phyloP scores from a whole-genome alignment of 495 filamentous ascomycete genomes.

The Penicillium subrubescens region DNA sequence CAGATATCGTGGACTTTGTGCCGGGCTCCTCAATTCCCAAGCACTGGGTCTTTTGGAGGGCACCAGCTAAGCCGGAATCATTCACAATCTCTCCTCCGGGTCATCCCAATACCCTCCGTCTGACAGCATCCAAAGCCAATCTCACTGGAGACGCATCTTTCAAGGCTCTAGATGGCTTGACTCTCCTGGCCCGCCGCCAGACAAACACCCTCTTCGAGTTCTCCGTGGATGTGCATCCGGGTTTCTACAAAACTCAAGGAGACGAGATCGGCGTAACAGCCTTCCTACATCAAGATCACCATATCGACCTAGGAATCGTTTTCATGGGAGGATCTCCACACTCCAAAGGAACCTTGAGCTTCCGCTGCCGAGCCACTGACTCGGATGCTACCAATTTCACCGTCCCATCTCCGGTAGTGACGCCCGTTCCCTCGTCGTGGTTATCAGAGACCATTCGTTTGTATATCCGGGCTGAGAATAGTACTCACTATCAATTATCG shows the following conservation, averaged over 20 bases:
- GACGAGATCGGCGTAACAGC: conserved; percentile 25
- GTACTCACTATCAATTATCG: conserved; percentile 21
- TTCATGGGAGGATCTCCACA: neutral
- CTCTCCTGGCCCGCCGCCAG: conserved; percentile 20
- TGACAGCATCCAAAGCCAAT: conserved; percentile 16
- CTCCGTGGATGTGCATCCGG: conserved; percentile 17
- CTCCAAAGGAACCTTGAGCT: neutral
- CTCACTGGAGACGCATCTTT: neutral
- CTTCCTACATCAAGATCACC: conserved; percentile 26
- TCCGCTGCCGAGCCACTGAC: conserved; percentile 3
- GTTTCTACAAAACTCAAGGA: neutral
- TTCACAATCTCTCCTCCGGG: conserved; percentile 21
- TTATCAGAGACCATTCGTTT: conserved; percentile 10
- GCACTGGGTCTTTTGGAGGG: conserved; percentile 22
- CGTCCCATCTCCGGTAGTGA: conserved; percentile 5
- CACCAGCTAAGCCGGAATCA: neutral
- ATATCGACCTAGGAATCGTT: conserved; percentile 26
- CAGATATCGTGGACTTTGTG: conserved; percentile 22
- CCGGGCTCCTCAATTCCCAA: conserved; percentile 16
- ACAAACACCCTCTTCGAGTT: conserved; percentile 25
- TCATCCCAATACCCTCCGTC: conserved; percentile 8
- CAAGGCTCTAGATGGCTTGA: conserved; percentile 7
- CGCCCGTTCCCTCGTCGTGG: conserved; percentile 8
- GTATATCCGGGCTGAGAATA: conserved; percentile 15
- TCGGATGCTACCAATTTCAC: conserved; percentile 5